Conservation (phyloP, 345 rosid species). For the Syzygium aqueum region DNA sequence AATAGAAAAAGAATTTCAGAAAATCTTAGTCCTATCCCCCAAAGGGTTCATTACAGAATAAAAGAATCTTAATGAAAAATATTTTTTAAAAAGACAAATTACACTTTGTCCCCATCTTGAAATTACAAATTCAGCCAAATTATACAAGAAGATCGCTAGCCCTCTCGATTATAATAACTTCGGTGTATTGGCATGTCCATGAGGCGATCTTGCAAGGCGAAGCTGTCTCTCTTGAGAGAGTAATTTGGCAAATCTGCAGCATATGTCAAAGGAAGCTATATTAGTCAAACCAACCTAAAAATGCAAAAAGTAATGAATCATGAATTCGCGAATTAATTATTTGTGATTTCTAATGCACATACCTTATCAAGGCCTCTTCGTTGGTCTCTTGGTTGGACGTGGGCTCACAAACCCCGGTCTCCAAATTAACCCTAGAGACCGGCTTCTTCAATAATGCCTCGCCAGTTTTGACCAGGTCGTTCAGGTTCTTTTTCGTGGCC, state of each 20-base stretch:
- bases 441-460: slow-evolving; percentile 43
- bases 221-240: slow-evolving; percentile 52
- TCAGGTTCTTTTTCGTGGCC: slow-evolving; percentile 46
- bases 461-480: slow-evolving; percentile 49
- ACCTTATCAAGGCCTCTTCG: slow-evolving; percentile 33
- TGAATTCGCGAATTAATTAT: background rate
- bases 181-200: background rate
- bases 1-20: background rate
- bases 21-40: background rate
- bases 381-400: slow-evolving; percentile 20
- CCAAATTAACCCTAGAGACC: slow-evolving; percentile 48
- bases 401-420: slow-evolving; percentile 33
- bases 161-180: background rate
- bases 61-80: background rate
- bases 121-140: no score
- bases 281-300: background rate
- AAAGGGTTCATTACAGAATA: background rate
- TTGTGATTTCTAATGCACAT: background rate
- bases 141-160: background rate
- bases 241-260: slow-evolving; percentile 40
- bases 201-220: slow-evolving; percentile 32
- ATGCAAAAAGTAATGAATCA: background rate
- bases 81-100: background rate
- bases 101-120: background rate
- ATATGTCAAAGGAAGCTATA: background rate